Conservation (phyloP, 2,329 filamentous ascomycete species). For the Pseudofabraea citricarpa region DNA sequence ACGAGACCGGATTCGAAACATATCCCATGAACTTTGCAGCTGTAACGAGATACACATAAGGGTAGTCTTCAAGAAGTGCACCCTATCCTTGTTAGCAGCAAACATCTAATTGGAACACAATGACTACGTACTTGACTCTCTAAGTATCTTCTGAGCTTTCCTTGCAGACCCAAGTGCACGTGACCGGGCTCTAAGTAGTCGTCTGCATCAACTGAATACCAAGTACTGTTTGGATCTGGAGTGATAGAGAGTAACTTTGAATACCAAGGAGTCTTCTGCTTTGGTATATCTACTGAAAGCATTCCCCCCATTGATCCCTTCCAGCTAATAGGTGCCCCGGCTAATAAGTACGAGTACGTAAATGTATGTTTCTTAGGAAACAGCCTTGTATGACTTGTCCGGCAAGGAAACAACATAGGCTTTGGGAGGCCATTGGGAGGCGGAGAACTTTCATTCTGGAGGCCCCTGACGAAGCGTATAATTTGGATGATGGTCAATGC, state of each 20-base stretch:
- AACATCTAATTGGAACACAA: neutral
- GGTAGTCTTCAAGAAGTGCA: constrained; percentile 54
- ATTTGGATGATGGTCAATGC: constrained; percentile 14
- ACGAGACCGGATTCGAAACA: constrained; percentile 71
- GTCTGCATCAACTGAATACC: constrained; percentile 55
- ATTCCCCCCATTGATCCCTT: constrained; percentile 49
- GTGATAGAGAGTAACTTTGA: constrained; percentile 24
- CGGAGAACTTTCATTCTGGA: constrained; percentile 2
- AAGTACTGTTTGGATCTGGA: constrained; percentile 12
- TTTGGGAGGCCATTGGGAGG: constrained; percentile 6
- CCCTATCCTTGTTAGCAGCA: constrained; percentile 35
- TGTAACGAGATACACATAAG: constrained; percentile 66
- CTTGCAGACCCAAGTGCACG: constrained; percentile 48
- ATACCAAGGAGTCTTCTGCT: constrained; percentile 21
- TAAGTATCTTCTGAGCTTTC: constrained; percentile 59
- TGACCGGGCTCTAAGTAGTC: constrained; percentile 57
- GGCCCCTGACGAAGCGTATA: constrained; percentile 13
- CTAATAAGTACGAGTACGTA: constrained; percentile 64
- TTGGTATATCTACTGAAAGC: constrained; percentile 41
- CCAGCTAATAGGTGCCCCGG: constrained; percentile 63
- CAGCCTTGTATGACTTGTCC: constrained; percentile 60
- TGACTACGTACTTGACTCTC: constrained; percentile 41
- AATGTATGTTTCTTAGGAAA: constrained; percentile 66
- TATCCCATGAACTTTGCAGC: constrained; percentile 65
- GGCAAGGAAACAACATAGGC: constrained; percentile 58